These are phyloP conservation scores for Salvia rosmarinus DNA, from an alignment of 257 asterid genomes.

Conservation along the genomic window DNA sequence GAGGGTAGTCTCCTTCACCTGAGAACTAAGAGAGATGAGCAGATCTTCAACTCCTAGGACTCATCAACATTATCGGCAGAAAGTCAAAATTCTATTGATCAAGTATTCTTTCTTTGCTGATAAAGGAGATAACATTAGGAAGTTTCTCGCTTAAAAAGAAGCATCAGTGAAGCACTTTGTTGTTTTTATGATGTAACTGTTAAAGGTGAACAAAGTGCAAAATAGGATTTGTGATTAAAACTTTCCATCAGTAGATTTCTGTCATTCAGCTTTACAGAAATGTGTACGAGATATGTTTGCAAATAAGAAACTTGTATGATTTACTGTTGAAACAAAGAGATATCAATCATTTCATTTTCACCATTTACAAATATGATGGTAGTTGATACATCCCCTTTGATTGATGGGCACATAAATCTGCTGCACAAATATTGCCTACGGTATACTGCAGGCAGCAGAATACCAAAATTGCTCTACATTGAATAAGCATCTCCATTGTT, in stretches of 20 bases:
- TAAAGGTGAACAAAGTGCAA: background rate
- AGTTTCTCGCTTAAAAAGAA: conserved; percentile 9
- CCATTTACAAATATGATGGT: background rate
- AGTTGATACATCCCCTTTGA: background rate
- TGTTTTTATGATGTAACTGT: background rate
- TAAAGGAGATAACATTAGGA: conserved; percentile 5
- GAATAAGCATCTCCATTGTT: conserved; percentile 7
- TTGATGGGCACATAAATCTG: conserved; percentile 3
- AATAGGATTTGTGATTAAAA: background rate
- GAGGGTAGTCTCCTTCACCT: conserved; percentile 17
- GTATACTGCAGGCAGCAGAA: background rate
- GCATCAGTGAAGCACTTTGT: background rate
- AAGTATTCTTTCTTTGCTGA: background rate
- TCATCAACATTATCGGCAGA: background rate
- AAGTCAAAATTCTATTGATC: background rate
- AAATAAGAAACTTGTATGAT: background rate
- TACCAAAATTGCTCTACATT: background rate
- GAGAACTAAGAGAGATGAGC: background rate
- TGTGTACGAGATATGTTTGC: background rate
- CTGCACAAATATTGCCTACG: background rate
- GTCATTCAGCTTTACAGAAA: conserved; percentile 4
- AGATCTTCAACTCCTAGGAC: background rate
- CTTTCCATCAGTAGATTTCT: background rate
- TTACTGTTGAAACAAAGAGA: background rate
- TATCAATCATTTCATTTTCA: background rate